Base-by-base conservation (phyloP, 1,139 yeast genomes). In the Yamadazyma triangularis region DNA sequence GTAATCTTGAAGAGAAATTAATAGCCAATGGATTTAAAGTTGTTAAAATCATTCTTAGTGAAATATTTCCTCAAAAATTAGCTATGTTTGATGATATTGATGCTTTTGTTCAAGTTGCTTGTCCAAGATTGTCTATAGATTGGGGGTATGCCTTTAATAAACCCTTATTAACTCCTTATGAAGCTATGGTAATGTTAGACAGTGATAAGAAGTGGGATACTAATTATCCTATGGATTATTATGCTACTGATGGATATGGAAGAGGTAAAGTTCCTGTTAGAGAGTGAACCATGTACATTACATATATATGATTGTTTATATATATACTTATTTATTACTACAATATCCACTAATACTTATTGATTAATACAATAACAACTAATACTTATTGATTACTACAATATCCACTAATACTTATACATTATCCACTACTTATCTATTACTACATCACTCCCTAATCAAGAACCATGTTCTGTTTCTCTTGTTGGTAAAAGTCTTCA, bases 131-230 rank as follows among this genome's bases (percentile, higher is more conserved):
- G 31, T 86, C 96, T 2, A 91, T 91, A 26, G 99, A 91, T 55
- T 91, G 99, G 99, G 99, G 99, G 1, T 91, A 93, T 53, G 98
- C 98, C 0, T 91, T 91, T 51, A 78, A 80, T 36, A 85, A 84
- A 51, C 99, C 99, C 0, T 64, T 91, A 27, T 60, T 91, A 35
- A 89, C 98, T 0, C 98, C 99, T 0, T 91, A 93, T 53, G 99
- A 91, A 51, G 89, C 96, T 0, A 88, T 86, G 88, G 95, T 89
- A 4, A 73, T 88, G 70, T 57, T 91, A 47, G 82, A 76, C 8
- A 69, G 78, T 32, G 96, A 88, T 48, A 62, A 65, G 25, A 74
- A 71, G 60, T 87, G 95, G 77, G 65, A 59, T 26, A 72, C 71
- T 15, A 65, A 66, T 4, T 91, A 91, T 53, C 97, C 97, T 5